Evolutionary conservation across 208 protist species (phyloP).

Genomic region (Leishmania tarentolae): DNA sequence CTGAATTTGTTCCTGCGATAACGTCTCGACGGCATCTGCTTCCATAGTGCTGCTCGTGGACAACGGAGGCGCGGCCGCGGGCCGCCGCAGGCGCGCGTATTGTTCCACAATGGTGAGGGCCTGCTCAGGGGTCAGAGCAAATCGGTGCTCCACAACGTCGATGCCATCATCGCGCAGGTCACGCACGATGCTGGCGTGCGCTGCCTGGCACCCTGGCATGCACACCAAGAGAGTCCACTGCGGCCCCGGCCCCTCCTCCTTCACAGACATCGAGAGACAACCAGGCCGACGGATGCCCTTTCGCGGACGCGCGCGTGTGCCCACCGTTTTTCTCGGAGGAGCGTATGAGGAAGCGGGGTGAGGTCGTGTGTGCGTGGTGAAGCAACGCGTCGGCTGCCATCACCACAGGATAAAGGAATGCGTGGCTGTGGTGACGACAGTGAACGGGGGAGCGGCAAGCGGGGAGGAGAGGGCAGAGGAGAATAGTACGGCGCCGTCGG

Average conservation of each 20-base stretch:
- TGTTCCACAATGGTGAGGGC: constrained; percentile 51
- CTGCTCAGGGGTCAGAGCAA: constrained; percentile 48
- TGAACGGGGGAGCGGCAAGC: not conserved
- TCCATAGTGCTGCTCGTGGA: not conserved
- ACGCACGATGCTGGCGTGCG: constrained; percentile 60
- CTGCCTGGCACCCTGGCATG: constrained; percentile 58
- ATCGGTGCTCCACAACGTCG: constrained; percentile 50
- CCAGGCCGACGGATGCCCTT: not conserved
- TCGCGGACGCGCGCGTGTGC: not conserved
- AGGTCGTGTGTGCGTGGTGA: not conserved
- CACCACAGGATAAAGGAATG: not conserved
- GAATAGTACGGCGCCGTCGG: not conserved
- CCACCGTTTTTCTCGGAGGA: not conserved
- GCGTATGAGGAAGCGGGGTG: not conserved
- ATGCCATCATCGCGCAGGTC: constrained; percentile 55
- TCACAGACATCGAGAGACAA: not conserved
- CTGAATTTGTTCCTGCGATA: not conserved
- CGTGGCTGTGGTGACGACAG: not conserved
- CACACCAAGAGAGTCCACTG: constrained; percentile 69
- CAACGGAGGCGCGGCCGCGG: not conserved
- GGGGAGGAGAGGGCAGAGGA: not conserved
- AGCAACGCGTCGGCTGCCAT: not conserved
- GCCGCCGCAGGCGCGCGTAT: constrained; percentile 49
- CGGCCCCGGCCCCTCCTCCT: not conserved
- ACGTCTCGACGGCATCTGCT: not conserved